phyloP scores from a whole-genome alignment of 140 eudicot species.

The Senecio squalidus region DNA sequence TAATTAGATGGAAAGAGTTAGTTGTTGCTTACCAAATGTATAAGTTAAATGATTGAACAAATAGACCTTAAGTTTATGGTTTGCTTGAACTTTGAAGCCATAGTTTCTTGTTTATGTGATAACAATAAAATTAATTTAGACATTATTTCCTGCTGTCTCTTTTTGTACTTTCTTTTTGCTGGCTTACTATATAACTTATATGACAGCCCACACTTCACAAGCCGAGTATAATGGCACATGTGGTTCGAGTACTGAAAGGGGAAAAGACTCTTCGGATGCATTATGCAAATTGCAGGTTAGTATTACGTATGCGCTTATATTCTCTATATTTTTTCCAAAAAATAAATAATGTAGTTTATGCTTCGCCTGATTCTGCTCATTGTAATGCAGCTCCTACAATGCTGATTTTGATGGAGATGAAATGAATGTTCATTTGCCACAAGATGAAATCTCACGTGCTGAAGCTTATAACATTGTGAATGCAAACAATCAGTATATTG shows the following conservation, averaged over 20 bases:
- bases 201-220: slow-evolving; percentile 97
- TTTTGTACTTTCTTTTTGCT: background rate
- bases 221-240: slow-evolving; percentile 96
- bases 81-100: background rate
- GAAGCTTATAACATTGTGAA: slow-evolving; percentile 96
- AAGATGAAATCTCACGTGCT: slow-evolving; percentile 97
- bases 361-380: slow-evolving; percentile 10
- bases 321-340: background rate
- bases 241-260: slow-evolving; percentile 89
- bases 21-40: background rate
- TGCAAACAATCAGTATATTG: slow-evolving; percentile 94
- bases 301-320: background rate
- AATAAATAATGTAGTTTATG: background rate
- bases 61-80: background rate
- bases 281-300: slow-evolving; percentile 97
- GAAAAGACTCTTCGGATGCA: slow-evolving; percentile 98
- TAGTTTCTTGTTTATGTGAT: background rate
- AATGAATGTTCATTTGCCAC: slow-evolving; percentile 98
- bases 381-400: slow-evolving; percentile 58
- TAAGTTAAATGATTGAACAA: background rate
- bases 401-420: slow-evolving; percentile 99
- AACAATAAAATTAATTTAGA: background rate
- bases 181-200: no score
- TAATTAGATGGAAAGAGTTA: background rate
- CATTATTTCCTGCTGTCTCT: background rate